Base-by-base conservation (phyloP, 495 filamentous ascomycete species). In the Aspergillus panamensis region DNA sequence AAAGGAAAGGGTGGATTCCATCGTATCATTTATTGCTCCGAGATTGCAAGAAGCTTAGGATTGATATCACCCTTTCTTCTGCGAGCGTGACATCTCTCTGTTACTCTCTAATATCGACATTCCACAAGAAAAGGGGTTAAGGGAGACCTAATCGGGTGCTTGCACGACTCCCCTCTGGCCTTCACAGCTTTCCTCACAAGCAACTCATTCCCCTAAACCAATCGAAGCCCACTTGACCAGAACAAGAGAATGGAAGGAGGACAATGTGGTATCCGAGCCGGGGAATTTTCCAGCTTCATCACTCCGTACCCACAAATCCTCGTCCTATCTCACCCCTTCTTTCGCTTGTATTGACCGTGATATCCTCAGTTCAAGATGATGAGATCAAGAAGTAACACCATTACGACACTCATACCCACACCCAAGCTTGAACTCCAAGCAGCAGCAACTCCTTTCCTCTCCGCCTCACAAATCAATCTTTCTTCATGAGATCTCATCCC, bases 61-160 rank as follows among this genome's bases (percentile, higher is more conserved):
- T 25, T 63, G 53, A 63, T 50, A 63, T 63, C 61, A 60, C 49
- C 58, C 45, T 60, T 21, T 57, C 50, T 40, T 50, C 33, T 45
- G 47, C 31, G 32, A 48, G 54, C 49, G 53, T 54, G 31, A 51
- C 61, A 60, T 32, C 16, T 45, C 42, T 20, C 57, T 53, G 53
- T 53, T 45, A 48, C 57, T 51, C 35, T 59, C 44, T n/a, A 17
- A 56, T 42, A 55, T 44, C 43, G 50, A 39, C 61, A 63, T 63
- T 63, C 61, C 61, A 63, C 61, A 57, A 47, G 47, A 49, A 31
- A 49, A 29, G 31, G 29, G 42, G 42, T 39, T 33, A 40, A 40
- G 25, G 51, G n/a, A 33, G 45, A 60, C 60, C 52, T 48, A 33
- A 33, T 48, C 19, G 48, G 59, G 48, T 30, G 19, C 32, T 43